These are phyloP conservation scores for Didymella arachidicola DNA, from an alignment of 2,329 filamentous ascomycete species.

Conservation along the genomic window DNA sequence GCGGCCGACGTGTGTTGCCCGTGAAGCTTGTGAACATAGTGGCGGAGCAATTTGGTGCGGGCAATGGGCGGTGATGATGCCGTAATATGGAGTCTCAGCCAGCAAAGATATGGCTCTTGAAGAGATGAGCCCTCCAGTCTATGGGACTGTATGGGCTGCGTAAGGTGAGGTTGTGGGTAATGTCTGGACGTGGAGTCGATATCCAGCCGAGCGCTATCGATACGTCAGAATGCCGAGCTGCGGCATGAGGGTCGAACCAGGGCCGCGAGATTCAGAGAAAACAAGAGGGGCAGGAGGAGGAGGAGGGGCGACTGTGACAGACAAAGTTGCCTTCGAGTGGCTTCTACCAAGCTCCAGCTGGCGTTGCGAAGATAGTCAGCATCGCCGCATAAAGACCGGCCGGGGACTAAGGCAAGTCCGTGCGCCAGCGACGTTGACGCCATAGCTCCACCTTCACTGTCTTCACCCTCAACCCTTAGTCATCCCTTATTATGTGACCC, in stretches of 20 bases:
- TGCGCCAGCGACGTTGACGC: conserved; percentile 17
- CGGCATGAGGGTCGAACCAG: not conserved
- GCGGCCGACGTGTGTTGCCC: conserved; percentile 81
- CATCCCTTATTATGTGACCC: not conserved
- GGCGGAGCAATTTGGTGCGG: conserved; percentile 18
- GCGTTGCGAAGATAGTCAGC: conserved; percentile 17
- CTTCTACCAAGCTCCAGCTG: conserved; percentile 28
- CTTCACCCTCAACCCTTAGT: not conserved
- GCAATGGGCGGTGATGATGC: not conserved
- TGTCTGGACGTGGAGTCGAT: conserved; percentile 13
- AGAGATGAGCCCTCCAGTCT: conserved; percentile 16
- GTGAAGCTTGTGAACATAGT: conserved; percentile 92
- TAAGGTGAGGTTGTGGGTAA: not conserved
- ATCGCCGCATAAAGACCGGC: conserved; percentile 18
- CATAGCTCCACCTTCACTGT: conserved; percentile 11
- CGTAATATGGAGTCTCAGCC: too few relatives aligned
- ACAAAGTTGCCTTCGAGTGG: conserved; percentile 23
- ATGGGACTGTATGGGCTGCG: conserved; percentile 16
- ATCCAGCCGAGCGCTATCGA: conserved; percentile 14
- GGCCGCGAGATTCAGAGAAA: not conserved
- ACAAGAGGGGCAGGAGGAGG: not conserved
- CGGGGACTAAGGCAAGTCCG: conserved; percentile 10
- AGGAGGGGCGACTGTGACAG: conserved; percentile 10
- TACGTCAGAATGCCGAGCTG: conserved; percentile 12
- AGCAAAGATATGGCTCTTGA: not conserved